Conservation (phyloP, 1,139 yeast genomes). For the Geotrichum macrosporum region DNA sequence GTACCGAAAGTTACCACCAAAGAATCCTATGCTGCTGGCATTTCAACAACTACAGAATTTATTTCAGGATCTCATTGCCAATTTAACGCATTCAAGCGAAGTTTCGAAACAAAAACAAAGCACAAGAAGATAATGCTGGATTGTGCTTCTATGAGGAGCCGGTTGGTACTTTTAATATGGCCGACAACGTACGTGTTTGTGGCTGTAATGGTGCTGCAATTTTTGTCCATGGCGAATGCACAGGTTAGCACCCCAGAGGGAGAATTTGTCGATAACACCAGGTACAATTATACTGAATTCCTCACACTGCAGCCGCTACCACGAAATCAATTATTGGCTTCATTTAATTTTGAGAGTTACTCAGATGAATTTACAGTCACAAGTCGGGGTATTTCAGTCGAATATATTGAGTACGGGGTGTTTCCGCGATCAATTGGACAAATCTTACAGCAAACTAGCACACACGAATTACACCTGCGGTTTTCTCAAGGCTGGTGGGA, state of each 20-base stretch:
- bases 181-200: background rate
- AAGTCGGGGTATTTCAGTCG: constrained; percentile 28
- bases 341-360: constrained; percentile 61
- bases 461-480: constrained; percentile 74
- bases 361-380: constrained; percentile 46
- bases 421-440: constrained; percentile 85
- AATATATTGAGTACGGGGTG: constrained; percentile 52
- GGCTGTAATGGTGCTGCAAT: background rate
- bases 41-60: background rate
- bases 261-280: constrained; percentile 1
- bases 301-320: constrained; percentile 65
- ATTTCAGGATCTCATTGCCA: no score
- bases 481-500: constrained; percentile 98
- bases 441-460: constrained; percentile 58
- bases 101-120: background rate
- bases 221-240: background rate
- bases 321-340: constrained; percentile 59
- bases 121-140: background rate
- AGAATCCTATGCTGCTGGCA: background rate
- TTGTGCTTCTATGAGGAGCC: background rate
- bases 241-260: constrained; percentile 4
- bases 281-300: constrained; percentile 48
- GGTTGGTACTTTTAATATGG: background rate
- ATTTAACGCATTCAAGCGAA: no score
- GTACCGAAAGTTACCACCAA: background rate